A percentile compares a stretch with the other conserved stretches of the same genome.
These are phyloP conservation scores for Hysterium pulicare DNA, from an alignment of 2,329 filamentous ascomycete species.

Conservation along the genomic window DNA sequence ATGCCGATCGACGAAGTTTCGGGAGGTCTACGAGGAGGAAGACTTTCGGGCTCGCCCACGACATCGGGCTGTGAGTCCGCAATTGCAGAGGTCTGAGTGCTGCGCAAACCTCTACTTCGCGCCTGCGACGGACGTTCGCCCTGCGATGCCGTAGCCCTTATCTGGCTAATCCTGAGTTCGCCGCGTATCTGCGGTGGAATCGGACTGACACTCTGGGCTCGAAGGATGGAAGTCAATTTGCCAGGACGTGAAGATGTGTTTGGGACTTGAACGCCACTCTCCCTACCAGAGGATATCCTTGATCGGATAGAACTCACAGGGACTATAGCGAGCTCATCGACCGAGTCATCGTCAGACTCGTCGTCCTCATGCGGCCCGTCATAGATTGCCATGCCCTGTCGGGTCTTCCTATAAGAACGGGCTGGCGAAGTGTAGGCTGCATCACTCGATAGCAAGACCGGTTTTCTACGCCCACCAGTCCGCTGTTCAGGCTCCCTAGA, in stretches of 20 bases:
- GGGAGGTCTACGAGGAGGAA: constrained; percentile 20
- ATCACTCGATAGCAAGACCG: constrained; percentile 13
- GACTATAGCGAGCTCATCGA: constrained; percentile 30
- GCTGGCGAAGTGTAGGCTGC: constrained; percentile 25
- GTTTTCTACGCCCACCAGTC: constrained; percentile 9
- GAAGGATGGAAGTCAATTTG: constrained; percentile 20
- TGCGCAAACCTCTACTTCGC: constrained; percentile 17
- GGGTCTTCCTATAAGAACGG: constrained; percentile 4
- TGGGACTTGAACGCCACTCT: constrained; percentile 31
- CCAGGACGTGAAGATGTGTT: constrained; percentile 37
- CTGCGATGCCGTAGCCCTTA: constrained; percentile 14
- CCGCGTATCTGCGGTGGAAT: constrained; percentile 11
- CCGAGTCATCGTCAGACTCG: constrained; percentile 21
- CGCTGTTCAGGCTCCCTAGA: constrained; percentile 12
- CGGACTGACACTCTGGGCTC: constrained; percentile 13
- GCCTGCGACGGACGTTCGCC: constrained; percentile 10
- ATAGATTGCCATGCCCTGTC: constrained; percentile 14
- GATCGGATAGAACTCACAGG: constrained; percentile 10
- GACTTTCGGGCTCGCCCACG: constrained; percentile 20
- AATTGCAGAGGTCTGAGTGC: constrained; percentile 39
- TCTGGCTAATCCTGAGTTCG: background rate
- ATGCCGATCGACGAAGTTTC: constrained; percentile 37
- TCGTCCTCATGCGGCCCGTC: constrained; percentile 19
- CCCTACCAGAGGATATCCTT: constrained; percentile 6
- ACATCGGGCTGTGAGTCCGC: constrained; percentile 45